Conservation (phyloP, 176 grass and related monocot genomes). For the Coix lacrymajobi region DNA sequence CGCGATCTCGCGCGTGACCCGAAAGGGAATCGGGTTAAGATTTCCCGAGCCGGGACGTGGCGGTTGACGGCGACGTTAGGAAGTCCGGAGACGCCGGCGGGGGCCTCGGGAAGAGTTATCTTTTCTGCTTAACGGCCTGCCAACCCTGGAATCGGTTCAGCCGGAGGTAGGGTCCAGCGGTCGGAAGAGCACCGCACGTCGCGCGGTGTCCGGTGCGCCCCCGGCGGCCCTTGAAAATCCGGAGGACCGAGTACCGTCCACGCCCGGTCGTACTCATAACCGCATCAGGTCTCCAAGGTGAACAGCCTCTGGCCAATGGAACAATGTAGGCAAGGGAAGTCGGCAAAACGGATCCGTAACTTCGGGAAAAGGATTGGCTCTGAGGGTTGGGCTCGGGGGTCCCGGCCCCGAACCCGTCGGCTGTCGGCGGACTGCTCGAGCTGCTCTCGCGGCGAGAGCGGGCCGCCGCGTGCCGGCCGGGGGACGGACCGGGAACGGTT, state of each 20-base stretch:
- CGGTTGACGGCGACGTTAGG: constrained; percentile 34
- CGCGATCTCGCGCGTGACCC: neutral
- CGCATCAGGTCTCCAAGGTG: constrained; percentile 81
- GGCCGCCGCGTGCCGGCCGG: too few species aligned
- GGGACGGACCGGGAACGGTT: too few species aligned
- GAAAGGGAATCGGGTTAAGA: constrained; percentile 41
- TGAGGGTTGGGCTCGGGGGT: too few species aligned
- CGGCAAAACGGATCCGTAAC: constrained; percentile 34
- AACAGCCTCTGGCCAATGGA: constrained; percentile 53
- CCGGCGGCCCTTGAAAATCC: constrained; percentile 31
- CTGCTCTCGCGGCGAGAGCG: too few species aligned
- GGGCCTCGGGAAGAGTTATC: neutral
- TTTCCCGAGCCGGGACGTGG: constrained; percentile 35
- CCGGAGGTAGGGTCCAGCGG: constrained; percentile 75
- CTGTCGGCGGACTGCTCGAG: too few species aligned
- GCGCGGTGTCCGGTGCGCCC: constrained; percentile 59
- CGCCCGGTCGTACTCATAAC: constrained; percentile 67
- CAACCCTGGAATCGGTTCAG: too few species aligned
- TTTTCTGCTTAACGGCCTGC: neutral
- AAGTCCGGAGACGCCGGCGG: constrained; percentile 32
- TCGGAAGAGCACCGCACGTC: constrained; percentile 70
- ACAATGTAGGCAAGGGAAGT: constrained; percentile 88
- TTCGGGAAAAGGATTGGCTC: too few species aligned
- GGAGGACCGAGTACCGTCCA: constrained; percentile 39
- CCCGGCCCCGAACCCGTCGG: too few species aligned